phyloP scores from a whole-genome alignment of 306 rosid species.

The Pachyrhizus erosus region DNA sequence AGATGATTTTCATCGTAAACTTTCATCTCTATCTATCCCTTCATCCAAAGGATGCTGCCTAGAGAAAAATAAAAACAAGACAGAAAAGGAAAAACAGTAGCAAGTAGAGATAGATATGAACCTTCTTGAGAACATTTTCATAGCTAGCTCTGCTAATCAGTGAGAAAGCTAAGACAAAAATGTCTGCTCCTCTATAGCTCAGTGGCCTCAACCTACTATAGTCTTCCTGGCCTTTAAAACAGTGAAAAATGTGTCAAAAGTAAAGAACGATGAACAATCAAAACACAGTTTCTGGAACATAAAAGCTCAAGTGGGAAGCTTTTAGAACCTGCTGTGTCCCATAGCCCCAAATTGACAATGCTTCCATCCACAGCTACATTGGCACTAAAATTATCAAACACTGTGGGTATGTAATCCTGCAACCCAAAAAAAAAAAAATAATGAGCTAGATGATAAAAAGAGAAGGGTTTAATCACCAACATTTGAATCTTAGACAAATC shows the following conservation, averaged over 20 bases:
- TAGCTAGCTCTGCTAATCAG: conserved; percentile 92
- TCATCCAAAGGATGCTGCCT: not conserved
- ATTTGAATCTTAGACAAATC: conserved; percentile 19
- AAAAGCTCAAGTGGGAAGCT: conserved; percentile 14
- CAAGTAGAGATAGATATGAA: conserved; percentile 17
- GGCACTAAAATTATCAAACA: conserved; percentile 96
- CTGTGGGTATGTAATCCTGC: conserved; percentile 95
- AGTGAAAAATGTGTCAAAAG: conserved; percentile 13
- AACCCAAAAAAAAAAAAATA: not conserved
- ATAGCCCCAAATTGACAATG: conserved; percentile 89
- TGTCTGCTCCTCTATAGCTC: conserved; percentile 96
- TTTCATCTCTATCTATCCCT: not conserved
- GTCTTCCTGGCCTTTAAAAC: conserved; percentile 89
- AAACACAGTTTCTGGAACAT: conserved; percentile 14
- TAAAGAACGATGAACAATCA: not conserved
- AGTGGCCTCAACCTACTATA: conserved; percentile 98
- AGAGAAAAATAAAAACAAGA: conserved; percentile 13
- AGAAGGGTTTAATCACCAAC: not conserved
- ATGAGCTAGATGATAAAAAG: conserved; percentile 9
- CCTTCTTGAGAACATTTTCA: conserved; percentile 98
- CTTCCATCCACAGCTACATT: conserved; percentile 95
- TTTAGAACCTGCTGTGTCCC: conserved; percentile 96
- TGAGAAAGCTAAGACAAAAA: conserved; percentile 91
- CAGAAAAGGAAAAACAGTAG: not conserved
- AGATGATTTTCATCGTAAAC: conserved; percentile 2